Conservation (phyloP, 2,329 filamentous ascomycete genomes). For the Epichloe coenophiala region DNA sequence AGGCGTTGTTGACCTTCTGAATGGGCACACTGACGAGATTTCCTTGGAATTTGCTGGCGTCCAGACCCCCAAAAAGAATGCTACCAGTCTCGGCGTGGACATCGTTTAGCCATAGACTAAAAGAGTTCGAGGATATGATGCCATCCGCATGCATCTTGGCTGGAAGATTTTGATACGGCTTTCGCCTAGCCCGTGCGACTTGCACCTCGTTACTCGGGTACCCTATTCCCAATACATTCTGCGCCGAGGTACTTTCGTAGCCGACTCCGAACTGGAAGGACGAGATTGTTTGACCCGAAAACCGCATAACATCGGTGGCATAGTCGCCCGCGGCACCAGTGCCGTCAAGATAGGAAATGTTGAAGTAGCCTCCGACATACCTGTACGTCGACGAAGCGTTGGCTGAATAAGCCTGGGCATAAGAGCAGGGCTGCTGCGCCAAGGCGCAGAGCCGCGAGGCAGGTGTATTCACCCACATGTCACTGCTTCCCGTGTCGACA, state of each 20-base stretch:
- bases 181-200: constrained; percentile 39
- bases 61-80: constrained; percentile 64
- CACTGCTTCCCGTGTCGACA: constrained; percentile 56
- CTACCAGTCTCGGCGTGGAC: constrained; percentile 50
- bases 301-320: constrained; percentile 55
- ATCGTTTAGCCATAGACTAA: constrained; percentile 66
- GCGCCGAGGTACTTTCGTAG: constrained; percentile 42
- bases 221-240: constrained; percentile 78
- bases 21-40: constrained; percentile 54
- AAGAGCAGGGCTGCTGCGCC: constrained; percentile 36
- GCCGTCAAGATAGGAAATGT: constrained; percentile 78
- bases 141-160: constrained; percentile 47
- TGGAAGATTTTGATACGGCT: constrained; percentile 56
- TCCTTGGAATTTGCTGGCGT: constrained; percentile 51
- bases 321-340: constrained; percentile 69
- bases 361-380: constrained; percentile 64
- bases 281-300: constrained; percentile 40
- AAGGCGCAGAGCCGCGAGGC: constrained; percentile 45
- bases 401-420: constrained; percentile 53
- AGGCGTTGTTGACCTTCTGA: constrained; percentile 36
- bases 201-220: constrained; percentile 70
- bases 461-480: constrained; percentile 57
- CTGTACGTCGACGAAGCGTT: constrained; percentile 64
- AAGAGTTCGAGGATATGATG: constrained; percentile 51
- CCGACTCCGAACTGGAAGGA: constrained; percentile 62